phyloP scores from a whole-genome alignment of 148 eudicot genomes.

The Vaccinium macrocarpon region DNA sequence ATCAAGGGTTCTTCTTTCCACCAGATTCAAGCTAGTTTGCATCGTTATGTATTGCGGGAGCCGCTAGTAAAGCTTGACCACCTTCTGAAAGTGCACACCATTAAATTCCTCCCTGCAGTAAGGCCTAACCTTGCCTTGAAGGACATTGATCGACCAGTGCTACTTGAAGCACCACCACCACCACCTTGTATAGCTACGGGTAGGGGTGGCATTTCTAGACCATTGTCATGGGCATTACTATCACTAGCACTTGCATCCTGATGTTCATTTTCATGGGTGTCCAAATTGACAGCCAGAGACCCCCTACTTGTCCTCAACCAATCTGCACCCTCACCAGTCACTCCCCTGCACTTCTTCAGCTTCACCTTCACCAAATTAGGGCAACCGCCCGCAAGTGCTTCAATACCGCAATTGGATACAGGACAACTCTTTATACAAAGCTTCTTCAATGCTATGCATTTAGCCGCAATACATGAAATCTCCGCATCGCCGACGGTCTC shows the following conservation, averaged over 20 bases:
- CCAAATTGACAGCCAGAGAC: conserved; percentile 41
- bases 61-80: conserved; percentile 51
- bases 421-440: conserved; percentile 60
- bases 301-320: conserved; percentile 44
- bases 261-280: conserved; percentile 36
- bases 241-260: conserved; percentile 42
- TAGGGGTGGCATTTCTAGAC: conserved; percentile 21
- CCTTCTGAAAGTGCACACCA: conserved; percentile 45
- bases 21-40: conserved; percentile 12
- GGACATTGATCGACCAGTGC: conserved; percentile 34
- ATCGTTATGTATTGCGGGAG: conserved; percentile 21
- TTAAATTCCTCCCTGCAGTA: conserved; percentile 35
- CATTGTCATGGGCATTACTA: conserved; percentile 28
- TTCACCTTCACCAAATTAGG: conserved; percentile 59
- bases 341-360: conserved; percentile 58
- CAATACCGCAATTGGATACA: conserved; percentile 50
- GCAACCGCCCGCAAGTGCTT: conserved; percentile 55
- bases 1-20: neutral
- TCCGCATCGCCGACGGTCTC: conserved; percentile 57
- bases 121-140: conserved; percentile 46
- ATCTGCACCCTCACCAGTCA: conserved; percentile 45
- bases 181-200: conserved; percentile 17
- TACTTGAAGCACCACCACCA: conserved; percentile 22
- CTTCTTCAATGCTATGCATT: conserved; percentile 52
- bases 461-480: conserved; percentile 51